A percentile compares a stretch with the other conserved stretches of the same genome.
Conservation (phyloP, 1,139 yeast genomes). For the Nakaseomyces glabratus region DNA sequence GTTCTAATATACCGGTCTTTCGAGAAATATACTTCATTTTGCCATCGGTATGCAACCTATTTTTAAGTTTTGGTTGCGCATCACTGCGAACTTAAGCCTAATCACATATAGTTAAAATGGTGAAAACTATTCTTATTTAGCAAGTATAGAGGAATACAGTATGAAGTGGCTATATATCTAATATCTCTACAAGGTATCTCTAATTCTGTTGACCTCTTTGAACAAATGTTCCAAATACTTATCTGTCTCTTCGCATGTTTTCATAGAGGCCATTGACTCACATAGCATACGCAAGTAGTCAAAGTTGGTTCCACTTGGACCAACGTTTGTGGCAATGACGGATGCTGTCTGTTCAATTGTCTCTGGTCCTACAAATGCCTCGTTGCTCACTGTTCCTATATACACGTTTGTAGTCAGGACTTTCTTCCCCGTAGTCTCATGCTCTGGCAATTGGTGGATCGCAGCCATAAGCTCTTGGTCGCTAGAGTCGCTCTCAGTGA, state of each 20-base stretch:
- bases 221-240: conserved; percentile 19
- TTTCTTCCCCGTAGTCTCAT: conserved; percentile 34
- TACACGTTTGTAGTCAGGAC: conserved; percentile 59
- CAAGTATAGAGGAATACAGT: no score
- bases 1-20: no score
- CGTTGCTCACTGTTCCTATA: conserved; percentile 75
- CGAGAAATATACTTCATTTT: no score
- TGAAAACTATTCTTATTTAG: no score
- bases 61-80: no score
- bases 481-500: conserved; percentile 19
- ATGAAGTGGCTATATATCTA: no score
- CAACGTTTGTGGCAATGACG: conserved; percentile 47
- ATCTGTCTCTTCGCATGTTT: conserved; percentile 10
- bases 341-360: conserved; percentile 46
- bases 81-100: no score
- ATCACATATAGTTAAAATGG: no score
- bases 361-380: conserved; percentile 81
- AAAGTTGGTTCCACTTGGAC: conserved; percentile 74
- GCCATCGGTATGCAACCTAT: no score
- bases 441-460: conserved; percentile 26
- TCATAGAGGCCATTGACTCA: conserved; percentile 30
- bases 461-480: conserved; percentile 23
- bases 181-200: no score
- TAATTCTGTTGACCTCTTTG: conserved; percentile 18
- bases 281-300: conserved; percentile 58